Conservation (phyloP, 179 eudicot species). For the Beta lomatogona region DNA sequence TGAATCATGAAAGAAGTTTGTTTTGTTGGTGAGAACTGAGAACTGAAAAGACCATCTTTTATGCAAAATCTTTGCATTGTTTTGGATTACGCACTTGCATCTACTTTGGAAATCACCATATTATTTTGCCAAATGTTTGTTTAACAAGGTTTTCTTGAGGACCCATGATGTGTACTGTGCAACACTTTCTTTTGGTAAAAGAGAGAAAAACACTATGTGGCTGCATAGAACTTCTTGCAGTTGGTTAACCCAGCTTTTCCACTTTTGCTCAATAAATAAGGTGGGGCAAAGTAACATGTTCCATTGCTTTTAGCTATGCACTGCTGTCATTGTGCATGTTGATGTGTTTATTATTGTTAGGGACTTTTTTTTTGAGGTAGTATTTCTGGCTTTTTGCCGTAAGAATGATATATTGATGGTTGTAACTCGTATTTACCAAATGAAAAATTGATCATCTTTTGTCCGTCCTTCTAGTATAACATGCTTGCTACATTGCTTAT, state of each 20-base stretch:
- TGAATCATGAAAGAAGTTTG: neutral
- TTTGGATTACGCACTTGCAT: neutral
- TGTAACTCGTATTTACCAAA: no score
- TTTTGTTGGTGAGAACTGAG: no score
- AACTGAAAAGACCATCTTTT: neutral
- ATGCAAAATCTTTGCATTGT: neutral
- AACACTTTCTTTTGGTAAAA: neutral
- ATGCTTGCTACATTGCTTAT: no score
- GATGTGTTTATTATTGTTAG: neutral
- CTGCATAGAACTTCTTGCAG: neutral
- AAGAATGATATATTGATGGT: no score
- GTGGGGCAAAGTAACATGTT: conserved; percentile 15
- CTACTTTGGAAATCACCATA: neutral
- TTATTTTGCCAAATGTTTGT: neutral
- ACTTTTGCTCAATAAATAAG: neutral
- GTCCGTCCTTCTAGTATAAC: no score
- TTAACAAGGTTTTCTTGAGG: neutral
- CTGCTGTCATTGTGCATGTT: conserved; percentile 5
- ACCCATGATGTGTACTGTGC: neutral
- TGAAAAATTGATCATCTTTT: no score
- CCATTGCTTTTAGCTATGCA: neutral
- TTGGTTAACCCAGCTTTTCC: neutral
- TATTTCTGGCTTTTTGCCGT: no score
- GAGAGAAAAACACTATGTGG: neutral
- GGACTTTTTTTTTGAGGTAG: no score